Conservation (phyloP, 2,329 filamentous ascomycete species). For the Rhynchosporium secalis region DNA sequence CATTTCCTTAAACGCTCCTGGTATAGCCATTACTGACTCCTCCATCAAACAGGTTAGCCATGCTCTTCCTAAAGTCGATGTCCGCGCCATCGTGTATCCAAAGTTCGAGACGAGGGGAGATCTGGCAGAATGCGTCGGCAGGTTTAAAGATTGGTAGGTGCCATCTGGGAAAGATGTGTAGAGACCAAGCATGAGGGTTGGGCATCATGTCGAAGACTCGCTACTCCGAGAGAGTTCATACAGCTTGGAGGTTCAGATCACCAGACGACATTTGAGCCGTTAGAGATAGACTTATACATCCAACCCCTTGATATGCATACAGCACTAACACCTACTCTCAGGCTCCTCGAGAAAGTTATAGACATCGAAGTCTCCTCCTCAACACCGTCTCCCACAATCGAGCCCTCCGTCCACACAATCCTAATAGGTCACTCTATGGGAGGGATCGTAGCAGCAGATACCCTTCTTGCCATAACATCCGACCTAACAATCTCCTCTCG, state of each 20-base stretch:
- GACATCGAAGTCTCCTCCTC: slow-evolving; percentile 84
- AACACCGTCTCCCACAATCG: slow-evolving; percentile 80
- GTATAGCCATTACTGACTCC: too few relatives aligned
- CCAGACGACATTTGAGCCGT: background rate
- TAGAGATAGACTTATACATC: background rate
- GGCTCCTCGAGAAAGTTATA: slow-evolving; percentile 89
- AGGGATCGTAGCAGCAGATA: slow-evolving; percentile 91
- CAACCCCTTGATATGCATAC: background rate
- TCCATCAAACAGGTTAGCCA: slow-evolving; percentile 48
- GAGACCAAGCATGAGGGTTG: too few relatives aligned
- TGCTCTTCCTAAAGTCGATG: slow-evolving; percentile 67
- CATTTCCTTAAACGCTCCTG: too few relatives aligned
- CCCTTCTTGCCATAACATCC: slow-evolving; percentile 65
- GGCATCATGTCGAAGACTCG: background rate
- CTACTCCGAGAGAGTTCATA: background rate
- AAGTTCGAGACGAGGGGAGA: slow-evolving; percentile 82
- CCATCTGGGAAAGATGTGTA: too few relatives aligned
- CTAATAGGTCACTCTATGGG: slow-evolving; percentile 89
- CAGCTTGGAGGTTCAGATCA: background rate
- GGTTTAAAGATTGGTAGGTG: slow-evolving; percentile 71
- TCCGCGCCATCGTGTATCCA: slow-evolving; percentile 72
- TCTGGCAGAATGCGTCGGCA: slow-evolving; percentile 66
- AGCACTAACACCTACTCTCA: slow-evolving; percentile 39
- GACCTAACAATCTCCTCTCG: slow-evolving; percentile 33
- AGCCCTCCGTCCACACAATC: slow-evolving; percentile 79